These are phyloP conservation scores for Setaria viridis DNA, from an alignment of 202 grass and related monocot species.

Conservation along the genomic window DNA sequence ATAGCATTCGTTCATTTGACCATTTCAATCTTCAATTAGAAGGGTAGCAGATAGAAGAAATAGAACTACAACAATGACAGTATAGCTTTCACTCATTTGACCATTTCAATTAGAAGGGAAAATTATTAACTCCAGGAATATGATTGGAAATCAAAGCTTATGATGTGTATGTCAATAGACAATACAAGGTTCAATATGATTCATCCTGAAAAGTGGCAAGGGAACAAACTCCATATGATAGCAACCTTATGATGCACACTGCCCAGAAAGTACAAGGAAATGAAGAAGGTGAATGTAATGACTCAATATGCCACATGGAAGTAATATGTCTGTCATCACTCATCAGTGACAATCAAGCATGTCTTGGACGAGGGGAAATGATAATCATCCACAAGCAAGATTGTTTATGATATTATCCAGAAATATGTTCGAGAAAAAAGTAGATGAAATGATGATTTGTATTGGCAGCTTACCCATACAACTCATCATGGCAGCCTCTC, in stretches of 20 bases:
- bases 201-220: neutral
- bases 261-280: slow-evolving; percentile 37
- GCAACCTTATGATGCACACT: slow-evolving; percentile 14
- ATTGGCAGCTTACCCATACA: slow-evolving; percentile 48
- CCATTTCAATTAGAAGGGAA: slow-evolving; percentile 4
- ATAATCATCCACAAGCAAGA: slow-evolving; percentile 14
- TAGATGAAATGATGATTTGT: slow-evolving; percentile 24
- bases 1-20: slow-evolving; percentile 15
- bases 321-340: slow-evolving; percentile 22
- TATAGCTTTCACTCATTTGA: slow-evolving; percentile 14
- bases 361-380: slow-evolving; percentile 12
- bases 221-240: neutral
- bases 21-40: slow-evolving; percentile 26
- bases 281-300: slow-evolving; percentile 18
- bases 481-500: slow-evolving; percentile 46
- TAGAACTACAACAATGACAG: neutral
- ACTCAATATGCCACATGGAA: slow-evolving; percentile 19
- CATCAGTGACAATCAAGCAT: slow-evolving; percentile 32
- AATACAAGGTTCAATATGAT: slow-evolving; percentile 35
- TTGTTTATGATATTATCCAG: slow-evolving; percentile 19
- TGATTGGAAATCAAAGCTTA: slow-evolving; percentile 20
- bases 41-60: slow-evolving; percentile 29
- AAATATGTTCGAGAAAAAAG: slow-evolving; percentile 23
- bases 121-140: neutral
- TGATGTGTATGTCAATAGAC: slow-evolving; percentile 7